Evolutionary conservation across 108 stramenopile genomes (phyloP).

Genomic region (Bacterosira constricta): DNA sequence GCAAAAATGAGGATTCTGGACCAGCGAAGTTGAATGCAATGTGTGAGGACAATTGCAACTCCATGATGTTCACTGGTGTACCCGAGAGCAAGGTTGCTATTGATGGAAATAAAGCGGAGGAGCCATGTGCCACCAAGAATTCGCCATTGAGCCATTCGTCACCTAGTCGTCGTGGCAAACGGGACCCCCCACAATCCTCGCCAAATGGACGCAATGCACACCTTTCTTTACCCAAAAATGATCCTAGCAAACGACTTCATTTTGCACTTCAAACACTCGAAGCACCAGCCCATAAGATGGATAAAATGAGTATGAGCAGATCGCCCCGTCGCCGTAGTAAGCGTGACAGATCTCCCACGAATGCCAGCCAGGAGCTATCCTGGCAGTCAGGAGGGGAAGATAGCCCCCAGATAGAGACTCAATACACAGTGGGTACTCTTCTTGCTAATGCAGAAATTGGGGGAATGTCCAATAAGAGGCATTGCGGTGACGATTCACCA

Average conservation of each 20-base stretch:
- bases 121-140: too few species aligned
- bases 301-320: background rate
- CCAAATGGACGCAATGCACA: too few species aligned
- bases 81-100: too few species aligned
- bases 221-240: too few species aligned
- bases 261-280: slow-evolving; percentile 21
- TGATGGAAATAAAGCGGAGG: too few species aligned
- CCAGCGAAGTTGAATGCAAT: too few species aligned
- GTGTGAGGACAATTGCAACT: too few species aligned
- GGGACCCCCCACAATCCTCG: too few species aligned
- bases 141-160: too few species aligned
- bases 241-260: slow-evolving; percentile 13
- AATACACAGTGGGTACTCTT: slow-evolving; percentile 6
- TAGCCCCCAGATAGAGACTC: slow-evolving; percentile 9
- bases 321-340: slow-evolving; percentile 19
- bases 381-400: background rate
- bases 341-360: background rate
- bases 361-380: background rate
- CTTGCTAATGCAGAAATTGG: slow-evolving; percentile 17
- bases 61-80: too few species aligned
- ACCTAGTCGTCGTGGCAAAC: too few species aligned
- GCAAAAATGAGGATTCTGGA: too few species aligned
- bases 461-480: background rate
- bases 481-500: slow-evolving; percentile 2
- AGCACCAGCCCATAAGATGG: background rate